Conservation (phyloP, 208 protist species). For the Spongospora subterranea region DNA sequence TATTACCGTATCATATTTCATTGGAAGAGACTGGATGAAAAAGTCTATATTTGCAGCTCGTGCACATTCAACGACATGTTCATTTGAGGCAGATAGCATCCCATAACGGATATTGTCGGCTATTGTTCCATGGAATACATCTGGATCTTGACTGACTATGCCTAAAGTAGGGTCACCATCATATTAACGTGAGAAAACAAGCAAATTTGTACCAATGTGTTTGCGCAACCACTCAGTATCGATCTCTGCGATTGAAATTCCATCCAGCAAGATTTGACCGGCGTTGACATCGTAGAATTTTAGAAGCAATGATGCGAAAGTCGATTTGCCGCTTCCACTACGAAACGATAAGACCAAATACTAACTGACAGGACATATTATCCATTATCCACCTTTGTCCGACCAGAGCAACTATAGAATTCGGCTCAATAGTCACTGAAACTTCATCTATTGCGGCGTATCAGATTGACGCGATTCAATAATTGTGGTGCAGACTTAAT, state of each 20-base stretch:
- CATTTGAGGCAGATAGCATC: slow-evolving; percentile 80
- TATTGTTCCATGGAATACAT: slow-evolving; percentile 93
- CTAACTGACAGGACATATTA: neutral
- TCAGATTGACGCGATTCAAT: neutral
- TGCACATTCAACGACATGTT: slow-evolving; percentile 83
- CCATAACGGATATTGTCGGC: slow-evolving; percentile 94
- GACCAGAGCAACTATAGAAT: slow-evolving; percentile 10
- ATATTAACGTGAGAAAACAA: neutral
- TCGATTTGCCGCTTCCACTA: slow-evolving; percentile 63
- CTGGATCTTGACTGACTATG: slow-evolving; percentile 92
- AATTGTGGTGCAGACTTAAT: neutral
- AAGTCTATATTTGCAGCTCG: slow-evolving; percentile 87
- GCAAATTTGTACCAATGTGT: slow-evolving; percentile 74
- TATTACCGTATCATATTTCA: slow-evolving; percentile 81
- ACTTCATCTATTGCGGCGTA: neutral
- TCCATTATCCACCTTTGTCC: neutral
- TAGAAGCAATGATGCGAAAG: slow-evolving; percentile 79
- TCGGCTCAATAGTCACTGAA: neutral
- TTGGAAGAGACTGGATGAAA: slow-evolving; percentile 75
- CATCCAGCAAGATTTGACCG: slow-evolving; percentile 87
- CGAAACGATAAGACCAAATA: neutral
- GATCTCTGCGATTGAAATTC: slow-evolving; percentile 81
- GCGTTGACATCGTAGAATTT: slow-evolving; percentile 88
- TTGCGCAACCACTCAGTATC: slow-evolving; percentile 81
- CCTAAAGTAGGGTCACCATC: slow-evolving; percentile 58